Percentiles rank a stretch among this genome's conserved stretches.
These are phyloP conservation scores for Globisporangium viniferum DNA, from an alignment of 352 stramenopile species.

Conservation along the genomic window DNA sequence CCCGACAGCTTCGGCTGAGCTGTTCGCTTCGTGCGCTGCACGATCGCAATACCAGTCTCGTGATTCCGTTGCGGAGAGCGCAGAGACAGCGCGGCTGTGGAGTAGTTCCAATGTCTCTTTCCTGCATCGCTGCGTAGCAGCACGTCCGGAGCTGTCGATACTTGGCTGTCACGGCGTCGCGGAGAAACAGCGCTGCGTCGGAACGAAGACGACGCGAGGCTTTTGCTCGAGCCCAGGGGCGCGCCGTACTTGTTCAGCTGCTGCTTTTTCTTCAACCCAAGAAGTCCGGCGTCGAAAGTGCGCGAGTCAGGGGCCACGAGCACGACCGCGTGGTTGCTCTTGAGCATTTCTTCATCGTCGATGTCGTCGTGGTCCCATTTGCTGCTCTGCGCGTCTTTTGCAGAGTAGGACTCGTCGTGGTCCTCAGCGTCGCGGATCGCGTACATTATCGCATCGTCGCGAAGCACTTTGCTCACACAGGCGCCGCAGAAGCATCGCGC, in stretches of 20 bases:
- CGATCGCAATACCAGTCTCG: conserved; percentile 16
- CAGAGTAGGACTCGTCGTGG: neutral
- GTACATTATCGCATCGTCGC: conserved; percentile 48
- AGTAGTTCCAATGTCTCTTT: conserved; percentile 39
- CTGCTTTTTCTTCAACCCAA: conserved; percentile 7
- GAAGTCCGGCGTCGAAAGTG: conserved; percentile 21
- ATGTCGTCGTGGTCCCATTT: conserved; percentile 47
- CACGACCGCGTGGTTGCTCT: conserved; percentile 24
- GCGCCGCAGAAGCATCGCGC: conserved; percentile 59
- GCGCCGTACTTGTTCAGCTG: conserved; percentile 16
- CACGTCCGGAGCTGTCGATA: conserved; percentile 32
- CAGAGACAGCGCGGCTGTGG: conserved; percentile 40
- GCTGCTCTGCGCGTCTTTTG: conserved; percentile 6
- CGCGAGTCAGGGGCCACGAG: conserved; percentile 20
- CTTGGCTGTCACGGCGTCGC: conserved; percentile 14
- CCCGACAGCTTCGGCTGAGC: conserved; percentile 1
- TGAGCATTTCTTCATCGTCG: conserved; percentile 25
- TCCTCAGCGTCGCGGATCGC: conserved; percentile 32
- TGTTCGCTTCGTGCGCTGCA: conserved; percentile 13
- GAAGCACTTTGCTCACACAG: conserved; percentile 50
- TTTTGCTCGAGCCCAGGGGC: conserved; percentile 14
- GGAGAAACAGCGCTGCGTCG: conserved; percentile 8
- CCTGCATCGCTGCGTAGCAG: conserved; percentile 44
- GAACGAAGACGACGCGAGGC: conserved; percentile 7
- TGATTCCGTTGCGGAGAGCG: conserved; percentile 26